Conservation (phyloP, 192 early-diverging fungal genomes). For the Coemansia reversa region DNA sequence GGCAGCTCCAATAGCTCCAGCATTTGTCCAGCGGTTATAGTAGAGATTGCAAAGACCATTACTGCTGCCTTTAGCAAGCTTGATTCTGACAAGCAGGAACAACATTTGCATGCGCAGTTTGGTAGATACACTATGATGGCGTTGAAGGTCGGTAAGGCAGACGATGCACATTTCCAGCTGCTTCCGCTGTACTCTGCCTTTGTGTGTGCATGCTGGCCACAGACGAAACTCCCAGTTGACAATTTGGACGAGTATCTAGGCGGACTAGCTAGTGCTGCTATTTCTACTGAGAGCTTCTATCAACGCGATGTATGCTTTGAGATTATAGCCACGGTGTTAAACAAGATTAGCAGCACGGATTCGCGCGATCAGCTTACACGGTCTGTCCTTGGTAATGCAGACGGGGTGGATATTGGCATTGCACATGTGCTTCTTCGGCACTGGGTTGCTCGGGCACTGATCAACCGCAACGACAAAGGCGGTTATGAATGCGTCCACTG, state of each 20-base stretch:
- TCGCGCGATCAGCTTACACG: slow-evolving; percentile 30
- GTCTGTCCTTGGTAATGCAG: slow-evolving; percentile 11
- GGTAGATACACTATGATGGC: slow-evolving; percentile 15
- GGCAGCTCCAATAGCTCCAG: background rate
- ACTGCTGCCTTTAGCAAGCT: slow-evolving; percentile 33
- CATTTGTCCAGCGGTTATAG: slow-evolving; percentile 7
- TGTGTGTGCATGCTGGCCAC: slow-evolving; percentile 40
- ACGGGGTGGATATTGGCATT: background rate
- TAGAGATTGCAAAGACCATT: slow-evolving; percentile 29
- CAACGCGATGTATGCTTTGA: slow-evolving; percentile 59
- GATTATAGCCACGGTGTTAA: slow-evolving; percentile 61
- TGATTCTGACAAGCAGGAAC: slow-evolving; percentile 18
- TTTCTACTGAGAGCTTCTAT: slow-evolving; percentile 37
- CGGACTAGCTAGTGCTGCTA: slow-evolving; percentile 40
- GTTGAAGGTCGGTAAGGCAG: background rate
- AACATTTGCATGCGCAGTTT: slow-evolving; percentile 22
- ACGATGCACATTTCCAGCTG: background rate
- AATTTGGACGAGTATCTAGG: slow-evolving; percentile 50
- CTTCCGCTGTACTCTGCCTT: slow-evolving; percentile 39
- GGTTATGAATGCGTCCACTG: slow-evolving; percentile 42
- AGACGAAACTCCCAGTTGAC: slow-evolving; percentile 57
- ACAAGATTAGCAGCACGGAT: slow-evolving; percentile 60
- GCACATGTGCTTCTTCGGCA: slow-evolving; percentile 24
- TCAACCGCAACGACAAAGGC: slow-evolving; percentile 38
- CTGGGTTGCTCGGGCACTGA: slow-evolving; percentile 47